These are phyloP conservation scores for Musa acuminata DNA, from an alignment of 176 grass and related monocot species.

Conservation along the genomic window DNA sequence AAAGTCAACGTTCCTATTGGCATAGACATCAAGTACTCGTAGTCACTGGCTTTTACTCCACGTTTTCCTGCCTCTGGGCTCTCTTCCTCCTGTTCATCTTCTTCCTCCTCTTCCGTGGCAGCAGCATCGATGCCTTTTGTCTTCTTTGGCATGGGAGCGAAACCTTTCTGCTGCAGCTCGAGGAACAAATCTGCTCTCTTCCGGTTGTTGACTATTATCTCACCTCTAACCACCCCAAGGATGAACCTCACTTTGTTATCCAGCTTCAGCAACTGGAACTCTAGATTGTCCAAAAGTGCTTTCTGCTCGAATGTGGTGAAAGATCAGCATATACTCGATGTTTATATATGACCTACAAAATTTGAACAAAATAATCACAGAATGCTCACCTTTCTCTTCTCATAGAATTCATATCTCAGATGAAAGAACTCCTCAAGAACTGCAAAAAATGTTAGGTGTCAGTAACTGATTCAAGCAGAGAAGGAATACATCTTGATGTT, in stretches of 20 bases:
- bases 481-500: background rate
- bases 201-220: conserved; percentile 54
- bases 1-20: conserved; percentile 68
- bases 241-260: conserved; percentile 72
- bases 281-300: conserved; percentile 43
- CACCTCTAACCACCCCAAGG: conserved; percentile 33
- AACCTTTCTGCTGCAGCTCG: conserved; percentile 45
- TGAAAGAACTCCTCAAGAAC: conserved; percentile 69
- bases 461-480: background rate
- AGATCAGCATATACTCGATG: background rate
- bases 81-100: conserved; percentile 24
- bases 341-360: background rate
- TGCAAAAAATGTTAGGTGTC: conserved; percentile 20
- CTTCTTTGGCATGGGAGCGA: conserved; percentile 62
- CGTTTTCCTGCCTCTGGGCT: conserved; percentile 29
- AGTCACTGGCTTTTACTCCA: conserved; percentile 33
- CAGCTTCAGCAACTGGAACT: conserved; percentile 48
- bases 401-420: conserved; percentile 51
- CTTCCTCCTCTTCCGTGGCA: conserved; percentile 37
- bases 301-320: conserved; percentile 26
- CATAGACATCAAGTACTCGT: conserved; percentile 82
- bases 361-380: background rate
- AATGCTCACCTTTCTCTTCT: conserved; percentile 59
- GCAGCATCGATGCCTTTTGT: conserved; percentile 28
- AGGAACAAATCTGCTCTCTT: conserved; percentile 69